Percentiles rank a stretch among this genome's conserved stretches.
Conservation (phyloP, 331 rosid species). For the Cydonia oblonga region DNA sequence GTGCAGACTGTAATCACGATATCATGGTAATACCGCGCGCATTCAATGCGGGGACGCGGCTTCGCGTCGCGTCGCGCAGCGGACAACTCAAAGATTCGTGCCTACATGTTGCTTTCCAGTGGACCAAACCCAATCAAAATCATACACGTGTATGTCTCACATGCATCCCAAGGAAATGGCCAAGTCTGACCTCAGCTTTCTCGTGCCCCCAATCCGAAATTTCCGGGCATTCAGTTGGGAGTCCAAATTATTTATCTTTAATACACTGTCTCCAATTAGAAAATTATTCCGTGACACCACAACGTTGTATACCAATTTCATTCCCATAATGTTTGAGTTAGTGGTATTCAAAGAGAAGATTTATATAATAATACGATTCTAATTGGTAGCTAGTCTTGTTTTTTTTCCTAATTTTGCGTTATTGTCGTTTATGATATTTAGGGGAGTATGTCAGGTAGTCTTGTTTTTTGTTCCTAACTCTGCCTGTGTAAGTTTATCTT, state of each 20-base stretch:
- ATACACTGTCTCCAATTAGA: neutral
- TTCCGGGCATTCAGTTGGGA: too few relatives aligned
- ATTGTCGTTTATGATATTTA: neutral
- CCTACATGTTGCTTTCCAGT: neutral
- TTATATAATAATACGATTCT: neutral
- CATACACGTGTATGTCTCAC: neutral
- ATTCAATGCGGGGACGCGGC: conserved; percentile 12
- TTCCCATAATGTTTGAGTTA: neutral
- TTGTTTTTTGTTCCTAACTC: too few relatives aligned
- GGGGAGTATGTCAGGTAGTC: too few relatives aligned
- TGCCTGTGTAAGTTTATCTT: too few relatives aligned
- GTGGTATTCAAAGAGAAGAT: neutral
- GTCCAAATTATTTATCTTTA: neutral
- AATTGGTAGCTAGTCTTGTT: neutral
- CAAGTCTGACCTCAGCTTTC: neutral
- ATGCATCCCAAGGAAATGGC: neutral
- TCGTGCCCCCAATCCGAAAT: neutral
- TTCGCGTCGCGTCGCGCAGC: conserved; percentile 20
- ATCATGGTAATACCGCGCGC: neutral
- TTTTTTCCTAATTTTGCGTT: rapidly evolving
- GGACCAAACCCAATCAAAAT: neutral
- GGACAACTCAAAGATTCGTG: neutral
- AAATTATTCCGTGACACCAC: neutral
- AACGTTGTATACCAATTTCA: neutral
- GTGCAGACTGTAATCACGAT: neutral